A percentile compares a stretch with the other conserved stretches of the same genome.
These are phyloP conservation scores for Thermochaetoides thermophila DNA, from an alignment of 495 filamentous ascomycete species.

Conservation along the genomic window DNA sequence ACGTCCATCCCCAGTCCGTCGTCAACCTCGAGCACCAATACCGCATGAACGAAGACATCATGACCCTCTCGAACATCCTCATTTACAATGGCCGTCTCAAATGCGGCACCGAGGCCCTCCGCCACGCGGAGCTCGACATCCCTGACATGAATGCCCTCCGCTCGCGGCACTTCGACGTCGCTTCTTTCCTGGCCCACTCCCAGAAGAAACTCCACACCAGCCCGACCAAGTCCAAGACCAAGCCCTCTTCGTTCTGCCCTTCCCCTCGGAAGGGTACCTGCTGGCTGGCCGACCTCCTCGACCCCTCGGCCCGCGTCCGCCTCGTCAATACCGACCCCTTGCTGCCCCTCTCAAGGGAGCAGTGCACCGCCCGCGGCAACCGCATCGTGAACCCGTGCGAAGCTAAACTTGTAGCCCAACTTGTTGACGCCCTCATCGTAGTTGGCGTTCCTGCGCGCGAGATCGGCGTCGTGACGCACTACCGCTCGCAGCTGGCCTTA, in stretches of 20 bases:
- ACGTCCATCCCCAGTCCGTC: conserved; percentile 71
- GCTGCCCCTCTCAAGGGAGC: conserved; percentile 50
- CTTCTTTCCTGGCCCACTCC: conserved; percentile 16
- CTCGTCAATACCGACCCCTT: conserved; percentile 82
- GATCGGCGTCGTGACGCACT: conserved; percentile 97
- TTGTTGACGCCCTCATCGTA: conserved; percentile 62
- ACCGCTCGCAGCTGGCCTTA: conserved; percentile 69
- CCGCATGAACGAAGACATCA: conserved; percentile 93
- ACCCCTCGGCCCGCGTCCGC: conserved; percentile 53
- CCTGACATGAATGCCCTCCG: conserved; percentile 39
- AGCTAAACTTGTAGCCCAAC: conserved; percentile 55
- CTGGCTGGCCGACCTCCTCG: conserved; percentile 70
- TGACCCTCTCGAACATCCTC: conserved; percentile 81
- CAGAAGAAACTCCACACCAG: conserved; percentile 3
- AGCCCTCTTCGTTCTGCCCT: conserved; percentile 35
- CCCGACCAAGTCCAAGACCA: neutral
- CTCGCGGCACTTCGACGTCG: conserved; percentile 38
- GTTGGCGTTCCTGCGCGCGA: conserved; percentile 58
- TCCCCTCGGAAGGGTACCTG: conserved; percentile 39
- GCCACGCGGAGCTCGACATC: conserved; percentile 44
- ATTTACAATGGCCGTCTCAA: conserved; percentile 84
- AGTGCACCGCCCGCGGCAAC: conserved; percentile 56
- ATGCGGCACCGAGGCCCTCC: conserved; percentile 68
- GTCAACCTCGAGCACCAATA: conserved; percentile 91
- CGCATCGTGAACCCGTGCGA: conserved; percentile 78